These are phyloP conservation scores for Cadophora sp. DNA, from an alignment of 2,329 filamentous ascomycete genomes.

Conservation along the genomic window DNA sequence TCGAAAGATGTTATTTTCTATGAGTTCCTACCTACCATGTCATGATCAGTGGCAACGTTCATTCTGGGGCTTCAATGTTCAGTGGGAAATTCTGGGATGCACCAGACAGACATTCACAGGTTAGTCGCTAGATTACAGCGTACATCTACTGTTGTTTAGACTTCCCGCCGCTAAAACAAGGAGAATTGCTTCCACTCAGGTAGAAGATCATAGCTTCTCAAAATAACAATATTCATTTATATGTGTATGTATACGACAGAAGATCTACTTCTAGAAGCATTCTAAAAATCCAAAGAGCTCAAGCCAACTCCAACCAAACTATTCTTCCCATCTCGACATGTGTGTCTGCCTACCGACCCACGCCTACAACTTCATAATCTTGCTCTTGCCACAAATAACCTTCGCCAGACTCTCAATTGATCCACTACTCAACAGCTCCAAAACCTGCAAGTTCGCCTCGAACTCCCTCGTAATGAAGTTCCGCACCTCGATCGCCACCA, in stretches of 20 bases:
- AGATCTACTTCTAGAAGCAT: constrained; percentile 14
- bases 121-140: too few relatives aligned
- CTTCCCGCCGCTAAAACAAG: too few relatives aligned
- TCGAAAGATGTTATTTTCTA: too few relatives aligned
- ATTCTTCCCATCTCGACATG: too few relatives aligned
- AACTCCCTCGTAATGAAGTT: constrained; percentile 51
- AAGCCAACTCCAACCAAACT: background rate
- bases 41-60: background rate
- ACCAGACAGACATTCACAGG: too few relatives aligned
- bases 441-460: constrained; percentile 52
- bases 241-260: constrained; percentile 2
- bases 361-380: constrained; percentile 27
- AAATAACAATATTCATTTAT: constrained; percentile 1
- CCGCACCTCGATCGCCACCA: constrained; percentile 44
- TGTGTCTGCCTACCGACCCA: background rate
- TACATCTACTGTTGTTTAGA: too few relatives aligned
- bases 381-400: constrained; percentile 53
- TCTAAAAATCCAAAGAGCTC: background rate
- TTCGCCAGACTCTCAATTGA: constrained; percentile 56
- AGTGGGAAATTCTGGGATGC: too few relatives aligned
- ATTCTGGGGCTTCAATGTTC: too few relatives aligned
- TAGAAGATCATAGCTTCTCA: background rate
- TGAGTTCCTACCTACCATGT: background rate
- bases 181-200: too few relatives aligned
- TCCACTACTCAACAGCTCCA: constrained; percentile 60